phyloP scores from a whole-genome alignment of 352 stramenopile genomes.

The Globisporangium recalcitrans region DNA sequence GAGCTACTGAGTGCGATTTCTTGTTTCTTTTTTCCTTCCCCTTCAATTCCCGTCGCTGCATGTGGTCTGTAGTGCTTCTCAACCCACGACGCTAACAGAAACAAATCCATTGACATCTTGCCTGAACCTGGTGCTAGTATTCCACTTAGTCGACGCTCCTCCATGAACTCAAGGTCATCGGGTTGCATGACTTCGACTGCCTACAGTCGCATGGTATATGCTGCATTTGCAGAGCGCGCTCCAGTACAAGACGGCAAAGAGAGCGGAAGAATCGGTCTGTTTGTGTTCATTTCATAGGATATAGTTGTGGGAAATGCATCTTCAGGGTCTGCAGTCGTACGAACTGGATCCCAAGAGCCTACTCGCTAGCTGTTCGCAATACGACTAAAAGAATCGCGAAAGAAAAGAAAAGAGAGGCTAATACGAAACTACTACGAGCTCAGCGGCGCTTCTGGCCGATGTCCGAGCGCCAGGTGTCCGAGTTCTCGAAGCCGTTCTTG shows the following conservation, averaged over 20 bases:
- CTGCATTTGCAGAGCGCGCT: background rate
- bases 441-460: constrained; percentile 30
- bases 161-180: background rate
- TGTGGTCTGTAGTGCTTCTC: background rate
- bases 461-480: constrained; percentile 38
- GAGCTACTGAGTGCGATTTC: background rate
- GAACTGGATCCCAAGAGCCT: background rate
- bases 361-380: background rate
- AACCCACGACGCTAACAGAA: background rate
- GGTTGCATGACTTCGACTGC: too few species aligned
- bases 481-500: constrained; percentile 69
- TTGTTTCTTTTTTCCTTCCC: background rate
- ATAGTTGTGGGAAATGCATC: background rate
- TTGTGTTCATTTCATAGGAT: constrained; percentile 2
- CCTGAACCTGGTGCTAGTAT: too few species aligned
- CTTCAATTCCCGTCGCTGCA: background rate
- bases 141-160: too few species aligned
- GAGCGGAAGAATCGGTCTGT: background rate
- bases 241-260: too few species aligned
- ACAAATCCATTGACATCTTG: background rate
- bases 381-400: background rate
- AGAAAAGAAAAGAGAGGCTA: background rate
- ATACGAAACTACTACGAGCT: background rate
- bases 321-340: background rate
- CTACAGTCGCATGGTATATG: background rate